These are phyloP conservation scores for Petunia secreta DNA, from an alignment of 257 asterid species.

Conservation along the genomic window DNA sequence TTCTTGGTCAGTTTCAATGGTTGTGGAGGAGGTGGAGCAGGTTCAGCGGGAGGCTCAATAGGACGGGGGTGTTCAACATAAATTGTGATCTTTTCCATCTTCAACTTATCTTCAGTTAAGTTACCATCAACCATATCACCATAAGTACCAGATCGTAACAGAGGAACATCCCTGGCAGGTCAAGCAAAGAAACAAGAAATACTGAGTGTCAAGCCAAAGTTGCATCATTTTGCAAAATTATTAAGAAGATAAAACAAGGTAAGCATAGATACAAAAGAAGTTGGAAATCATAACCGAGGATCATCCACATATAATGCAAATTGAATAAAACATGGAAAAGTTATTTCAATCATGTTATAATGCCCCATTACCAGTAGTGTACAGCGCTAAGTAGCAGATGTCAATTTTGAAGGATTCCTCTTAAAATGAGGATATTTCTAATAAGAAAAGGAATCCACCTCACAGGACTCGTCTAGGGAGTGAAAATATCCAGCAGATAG, in stretches of 20 bases:
- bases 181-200: background rate
- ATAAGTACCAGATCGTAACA: conserved; percentile 61
- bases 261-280: background rate
- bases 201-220: background rate
- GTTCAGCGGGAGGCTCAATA: conserved; percentile 88
- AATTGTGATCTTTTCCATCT: conserved; percentile 74
- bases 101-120: conserved; percentile 50
- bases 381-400: background rate
- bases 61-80: conserved; percentile 93
- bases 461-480: background rate
- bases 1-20: conserved; percentile 87
- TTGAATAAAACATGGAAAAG: background rate
- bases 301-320: background rate
- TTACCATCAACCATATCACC: conserved; percentile 51
- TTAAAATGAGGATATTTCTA: background rate
- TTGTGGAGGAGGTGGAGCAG: conserved; percentile 95
- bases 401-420: background rate
- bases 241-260: background rate
- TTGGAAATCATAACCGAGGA: background rate
- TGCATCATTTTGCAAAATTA: background rate
- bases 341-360: background rate
- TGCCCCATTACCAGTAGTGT: background rate
- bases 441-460: background rate
- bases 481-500: background rate
- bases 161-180: conserved; percentile 74